Conservation (phyloP, 1,139 yeast species). For the Sugiyamaella japonica region DNA sequence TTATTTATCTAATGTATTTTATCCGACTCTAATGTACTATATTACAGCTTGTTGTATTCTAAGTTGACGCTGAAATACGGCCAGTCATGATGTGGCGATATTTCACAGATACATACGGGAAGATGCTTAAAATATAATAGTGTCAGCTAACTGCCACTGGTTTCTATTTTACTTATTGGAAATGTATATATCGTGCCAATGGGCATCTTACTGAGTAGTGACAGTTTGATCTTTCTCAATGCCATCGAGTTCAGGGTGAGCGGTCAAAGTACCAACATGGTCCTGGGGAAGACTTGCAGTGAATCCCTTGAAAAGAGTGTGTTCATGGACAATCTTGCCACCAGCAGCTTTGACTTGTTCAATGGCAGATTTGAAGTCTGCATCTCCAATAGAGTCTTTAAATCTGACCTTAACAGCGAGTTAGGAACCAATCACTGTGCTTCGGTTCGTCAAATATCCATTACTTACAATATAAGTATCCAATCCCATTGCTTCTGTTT, state of each 20-base stretch:
- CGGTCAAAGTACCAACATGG: slow-evolving; percentile 30
- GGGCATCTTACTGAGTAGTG: slow-evolving; percentile 16
- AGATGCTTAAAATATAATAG: too few relatives aligned
- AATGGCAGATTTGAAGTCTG: slow-evolving; percentile 31
- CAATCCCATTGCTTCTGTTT: slow-evolving; percentile 21
- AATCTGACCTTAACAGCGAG: slow-evolving; percentile 29
- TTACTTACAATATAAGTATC: slow-evolving; percentile 26
- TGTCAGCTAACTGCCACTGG: not conserved
- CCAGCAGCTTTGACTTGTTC: slow-evolving; percentile 30
- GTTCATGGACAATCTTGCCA: slow-evolving; percentile 33
- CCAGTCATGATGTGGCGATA: too few relatives aligned
- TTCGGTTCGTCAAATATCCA: not conserved
- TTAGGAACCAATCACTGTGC: too few relatives aligned
- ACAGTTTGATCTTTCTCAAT: slow-evolving; percentile 40
- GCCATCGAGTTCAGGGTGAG: slow-evolving; percentile 35
- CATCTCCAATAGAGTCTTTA: slow-evolving; percentile 32
- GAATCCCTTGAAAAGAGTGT: slow-evolving; percentile 37
- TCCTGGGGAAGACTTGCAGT: slow-evolving; percentile 37
- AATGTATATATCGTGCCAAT: not conserved
- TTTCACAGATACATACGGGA: not conserved
- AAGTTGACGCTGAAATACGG: too few relatives aligned
- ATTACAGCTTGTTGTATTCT: not conserved
- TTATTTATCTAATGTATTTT: not conserved
- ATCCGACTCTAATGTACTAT: not conserved
- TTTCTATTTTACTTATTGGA: not conserved